Conservation (phyloP, 2,329 filamentous ascomycete genomes). For the Clarireedia hainanense region DNA sequence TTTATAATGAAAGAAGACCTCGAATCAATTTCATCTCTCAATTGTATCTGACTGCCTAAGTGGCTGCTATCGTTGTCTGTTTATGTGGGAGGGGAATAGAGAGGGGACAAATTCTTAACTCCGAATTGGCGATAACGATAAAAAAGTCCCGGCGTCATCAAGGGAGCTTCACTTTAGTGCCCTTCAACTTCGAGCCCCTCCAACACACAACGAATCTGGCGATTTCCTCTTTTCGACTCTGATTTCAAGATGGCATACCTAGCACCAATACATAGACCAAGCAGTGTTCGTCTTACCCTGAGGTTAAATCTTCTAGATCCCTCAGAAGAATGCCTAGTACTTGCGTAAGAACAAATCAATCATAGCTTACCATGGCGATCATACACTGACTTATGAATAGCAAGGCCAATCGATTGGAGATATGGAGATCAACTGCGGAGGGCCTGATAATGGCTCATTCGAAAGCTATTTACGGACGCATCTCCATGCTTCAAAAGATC, state of each 20-base stretch:
- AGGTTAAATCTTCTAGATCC: constrained; percentile 67
- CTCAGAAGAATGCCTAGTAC: constrained; percentile 72
- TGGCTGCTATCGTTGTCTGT: neutral
- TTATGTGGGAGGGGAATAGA: neutral
- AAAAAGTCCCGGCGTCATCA: constrained; percentile 3
- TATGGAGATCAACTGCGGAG: constrained; percentile 61
- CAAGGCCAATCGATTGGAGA: constrained; percentile 77
- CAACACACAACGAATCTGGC: neutral
- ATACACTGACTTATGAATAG: constrained; percentile 35
- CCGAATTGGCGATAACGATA: constrained; percentile 11
- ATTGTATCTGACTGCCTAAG: neutral
- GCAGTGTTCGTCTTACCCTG: constrained; percentile 83
- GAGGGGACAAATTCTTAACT: neutral
- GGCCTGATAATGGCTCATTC: constrained; percentile 59
- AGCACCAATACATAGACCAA: constrained; percentile 85
- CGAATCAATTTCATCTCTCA: neutral
- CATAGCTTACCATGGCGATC: neutral
- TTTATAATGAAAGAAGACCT: neutral
- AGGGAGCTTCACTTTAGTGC: constrained; percentile 4
- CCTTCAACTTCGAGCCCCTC: neutral
- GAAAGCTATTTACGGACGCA: constrained; percentile 72
- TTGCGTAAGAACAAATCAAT: constrained; percentile 58
- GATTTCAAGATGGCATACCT: constrained; percentile 72
- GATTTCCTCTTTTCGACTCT: neutral
- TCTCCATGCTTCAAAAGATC: constrained; percentile 77